These are phyloP conservation scores for Henckelia pumila DNA, from an alignment of 257 asterid species.

Conservation along the genomic window DNA sequence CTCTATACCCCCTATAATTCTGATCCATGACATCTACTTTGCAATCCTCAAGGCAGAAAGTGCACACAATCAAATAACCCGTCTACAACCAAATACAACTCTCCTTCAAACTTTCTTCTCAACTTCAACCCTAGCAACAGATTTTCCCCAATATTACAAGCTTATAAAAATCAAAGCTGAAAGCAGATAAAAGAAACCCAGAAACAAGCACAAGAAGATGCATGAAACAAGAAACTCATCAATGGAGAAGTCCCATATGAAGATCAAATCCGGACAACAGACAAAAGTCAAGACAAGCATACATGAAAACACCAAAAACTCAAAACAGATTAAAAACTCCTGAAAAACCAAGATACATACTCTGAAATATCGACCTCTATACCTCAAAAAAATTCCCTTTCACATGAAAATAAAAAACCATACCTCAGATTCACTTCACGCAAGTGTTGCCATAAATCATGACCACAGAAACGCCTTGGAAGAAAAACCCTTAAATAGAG, in stretches of 20 bases:
- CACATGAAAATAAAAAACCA: slow-evolving; percentile 8
- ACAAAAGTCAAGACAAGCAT: slow-evolving; percentile 1
- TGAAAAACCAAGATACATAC: background rate
- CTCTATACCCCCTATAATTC: slow-evolving; percentile 28
- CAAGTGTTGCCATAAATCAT: background rate
- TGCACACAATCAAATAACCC: slow-evolving; percentile 20
- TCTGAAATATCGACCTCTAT: background rate
- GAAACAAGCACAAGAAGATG: slow-evolving; percentile 22
- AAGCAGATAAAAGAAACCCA: slow-evolving; percentile 24
- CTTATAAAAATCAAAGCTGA: slow-evolving; percentile 20
- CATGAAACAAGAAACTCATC: slow-evolving; percentile 17
- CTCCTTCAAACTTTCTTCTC: slow-evolving; percentile 1
- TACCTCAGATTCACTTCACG: slow-evolving; percentile 10
- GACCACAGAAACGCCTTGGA: background rate
- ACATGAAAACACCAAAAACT: slow-evolving; percentile 10
- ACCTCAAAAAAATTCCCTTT: slow-evolving; percentile 4
- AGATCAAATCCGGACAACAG: slow-evolving; percentile 7
- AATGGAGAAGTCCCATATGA: slow-evolving; percentile 1
- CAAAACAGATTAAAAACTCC: background rate
- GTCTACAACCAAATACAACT: slow-evolving; percentile 1
- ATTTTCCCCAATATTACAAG: slow-evolving; percentile 20
- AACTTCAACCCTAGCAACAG: slow-evolving; percentile 18
- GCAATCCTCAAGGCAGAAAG: slow-evolving; percentile 14
- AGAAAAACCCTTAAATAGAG: background rate
- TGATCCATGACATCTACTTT: slow-evolving; percentile 57